Evolutionary conservation across 768 basidiomycete species (phyloP), one percentile per base, ranked within the genome.

Genomic region (Phylloporus sp.): DNA sequence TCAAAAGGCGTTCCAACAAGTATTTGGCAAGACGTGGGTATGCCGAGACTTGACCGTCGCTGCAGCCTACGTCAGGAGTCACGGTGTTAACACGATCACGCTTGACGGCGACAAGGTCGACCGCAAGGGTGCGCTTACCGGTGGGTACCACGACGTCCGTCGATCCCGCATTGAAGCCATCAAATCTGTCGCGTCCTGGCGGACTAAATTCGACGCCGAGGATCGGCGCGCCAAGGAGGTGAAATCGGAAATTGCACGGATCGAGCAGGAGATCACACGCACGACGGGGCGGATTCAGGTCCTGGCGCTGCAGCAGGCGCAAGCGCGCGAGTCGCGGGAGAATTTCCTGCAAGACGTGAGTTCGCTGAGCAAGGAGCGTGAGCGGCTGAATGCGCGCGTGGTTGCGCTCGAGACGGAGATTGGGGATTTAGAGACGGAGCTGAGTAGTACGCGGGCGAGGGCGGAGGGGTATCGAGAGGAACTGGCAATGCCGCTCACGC

Each of bases 31-130:
- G 70, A 98, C 95, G 0, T 92, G 95, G 67, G 91, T 99, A 22
- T 97, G 95, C 67, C 82, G 88, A 40, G 92, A 97, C 66, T 80
- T 99, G 50, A 86, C 86, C 9, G 86, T 93, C 56, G 95, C 94
- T 22, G 91, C 93, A 6, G 89, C 91, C 9, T 98, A 97, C 67
- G 92, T 95, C 45, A 88, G 95, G 68, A 89, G 86, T 60, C 94
- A 98, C 65, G 86, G 86, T 2, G 87, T 98, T 65, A 97, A 95
- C 71, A 94, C 93, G 20, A 98, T 98, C 69, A 99, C 97, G 2
- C 80, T 97, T 34, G 95, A 95, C 59, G 97, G 97, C 44, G 97
- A 99, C 76, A 93, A 92, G 64, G 94, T 95, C 47, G 97, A 99
- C 67, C 81, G 94, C 46, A 97, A 95, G 66, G 97, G 97, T 55